Conservation (phyloP, 73 alveolate species). For the Effrenium voratum region DNA sequence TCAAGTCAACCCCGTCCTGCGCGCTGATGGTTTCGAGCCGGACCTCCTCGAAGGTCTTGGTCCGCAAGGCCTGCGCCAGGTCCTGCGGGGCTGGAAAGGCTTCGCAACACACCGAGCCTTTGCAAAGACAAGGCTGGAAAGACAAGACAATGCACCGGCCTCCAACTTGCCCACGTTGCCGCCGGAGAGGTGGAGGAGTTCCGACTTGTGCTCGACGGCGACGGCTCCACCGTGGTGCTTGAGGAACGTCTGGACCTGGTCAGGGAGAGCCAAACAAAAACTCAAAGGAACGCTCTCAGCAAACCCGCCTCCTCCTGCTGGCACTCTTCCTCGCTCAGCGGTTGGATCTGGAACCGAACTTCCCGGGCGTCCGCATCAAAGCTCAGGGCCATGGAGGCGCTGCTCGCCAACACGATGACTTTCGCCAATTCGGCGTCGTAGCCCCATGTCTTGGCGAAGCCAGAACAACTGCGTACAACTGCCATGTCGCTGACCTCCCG, state of each 20-base stretch:
- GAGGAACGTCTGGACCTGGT: constrained; percentile 26
- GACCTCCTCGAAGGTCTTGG: constrained; percentile 20
- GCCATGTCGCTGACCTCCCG: not conserved
- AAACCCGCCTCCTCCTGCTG: constrained; percentile 61
- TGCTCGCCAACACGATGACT: constrained; percentile 41
- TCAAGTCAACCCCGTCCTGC: constrained; percentile 25
- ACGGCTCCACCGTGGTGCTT: constrained; percentile 52
- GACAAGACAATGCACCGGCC: not conserved
- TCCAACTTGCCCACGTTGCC: constrained; percentile 30
- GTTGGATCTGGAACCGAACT: not conserved
- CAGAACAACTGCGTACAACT: not conserved
- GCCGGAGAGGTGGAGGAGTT: constrained; percentile 70
- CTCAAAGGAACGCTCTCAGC: constrained; percentile 23
- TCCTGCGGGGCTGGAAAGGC: constrained; percentile 32
- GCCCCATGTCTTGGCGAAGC: constrained; percentile 75
- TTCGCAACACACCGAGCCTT: constrained; percentile 4
- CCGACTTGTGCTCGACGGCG: constrained; percentile 75
- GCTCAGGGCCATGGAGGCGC: constrained; percentile 69
- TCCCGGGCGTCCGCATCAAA: constrained; percentile 68
- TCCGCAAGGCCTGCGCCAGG: not conserved
- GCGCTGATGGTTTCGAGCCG: constrained; percentile 18
- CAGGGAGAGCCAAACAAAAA: constrained; percentile 37
- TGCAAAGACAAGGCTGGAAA: not conserved
- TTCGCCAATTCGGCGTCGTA: constrained; percentile 60
- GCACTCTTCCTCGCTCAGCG: constrained; percentile 48